phyloP scores from a whole-genome alignment of 2,329 filamentous ascomycete genomes.

The Neonectria ditissima region DNA sequence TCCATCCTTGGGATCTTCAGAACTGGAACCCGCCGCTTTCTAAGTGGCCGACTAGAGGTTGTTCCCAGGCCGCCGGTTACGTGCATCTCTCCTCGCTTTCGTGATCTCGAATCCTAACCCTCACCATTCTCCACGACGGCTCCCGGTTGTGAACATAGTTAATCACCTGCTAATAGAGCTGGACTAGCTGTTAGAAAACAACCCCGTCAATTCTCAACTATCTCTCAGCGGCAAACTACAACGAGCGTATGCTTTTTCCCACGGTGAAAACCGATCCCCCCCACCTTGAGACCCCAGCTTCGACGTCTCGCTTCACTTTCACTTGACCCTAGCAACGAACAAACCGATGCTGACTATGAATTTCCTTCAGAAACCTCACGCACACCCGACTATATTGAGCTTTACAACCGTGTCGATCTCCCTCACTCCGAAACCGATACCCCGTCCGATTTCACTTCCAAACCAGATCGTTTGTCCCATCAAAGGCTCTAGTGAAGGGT shows the following conservation, averaged over 20 bases:
- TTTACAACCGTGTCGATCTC: neutral
- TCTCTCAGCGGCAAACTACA: neutral
- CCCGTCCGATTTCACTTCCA: neutral
- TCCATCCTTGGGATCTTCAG: neutral
- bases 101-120: conserved; percentile 7
- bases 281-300: neutral
- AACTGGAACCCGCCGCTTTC: neutral
- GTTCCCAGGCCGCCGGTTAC: conserved; percentile 3
- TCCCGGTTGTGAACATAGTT: neutral
- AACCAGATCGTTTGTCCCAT: conserved; percentile 16
- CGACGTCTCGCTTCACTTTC: neutral
- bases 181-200: neutral
- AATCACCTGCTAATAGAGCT: neutral
- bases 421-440: neutral
- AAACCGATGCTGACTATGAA: conserved; percentile 27
- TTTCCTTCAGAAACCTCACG: conserved; percentile 3
- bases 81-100: conserved; percentile 9
- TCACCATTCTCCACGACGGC: conserved; percentile 9
- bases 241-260: conserved; percentile 7
- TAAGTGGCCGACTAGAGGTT: conserved; percentile 4
- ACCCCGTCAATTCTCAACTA: neutral
- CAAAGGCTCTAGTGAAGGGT: conserved; percentile 8
- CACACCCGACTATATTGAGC: conserved; percentile 1
- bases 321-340: neutral
- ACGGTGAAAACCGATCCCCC: neutral